A percentile compares a stretch with the other conserved stretches of the same genome.
These are phyloP conservation scores for Sinapis alba DNA, from an alignment of 441 rosid species.

Conservation along the genomic window DNA sequence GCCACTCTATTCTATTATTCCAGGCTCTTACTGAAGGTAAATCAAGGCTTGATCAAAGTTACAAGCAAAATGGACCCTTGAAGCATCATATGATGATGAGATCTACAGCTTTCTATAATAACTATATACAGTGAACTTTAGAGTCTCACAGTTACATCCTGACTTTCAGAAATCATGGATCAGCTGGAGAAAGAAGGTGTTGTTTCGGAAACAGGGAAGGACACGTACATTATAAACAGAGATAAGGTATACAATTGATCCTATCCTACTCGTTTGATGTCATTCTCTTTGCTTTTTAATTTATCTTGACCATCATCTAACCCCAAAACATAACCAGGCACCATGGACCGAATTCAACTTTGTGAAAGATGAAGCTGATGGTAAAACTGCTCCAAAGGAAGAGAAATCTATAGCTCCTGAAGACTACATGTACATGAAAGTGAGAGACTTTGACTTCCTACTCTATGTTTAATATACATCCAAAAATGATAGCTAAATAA, in stretches of 20 bases:
- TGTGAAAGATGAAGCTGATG: conserved; percentile 82
- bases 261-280: conserved; percentile 3
- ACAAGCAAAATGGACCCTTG: conserved; percentile 13
- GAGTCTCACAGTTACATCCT: conserved; percentile 24
- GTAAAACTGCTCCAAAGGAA: conserved; percentile 39
- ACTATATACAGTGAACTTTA: conserved; percentile 10
- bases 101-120: conserved; percentile 7
- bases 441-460: conserved; percentile 30
- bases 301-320: conserved; percentile 32
- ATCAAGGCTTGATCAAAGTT: conserved; percentile 19
- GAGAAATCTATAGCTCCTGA: conserved; percentile 52
- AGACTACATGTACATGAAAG: conserved; percentile 80
- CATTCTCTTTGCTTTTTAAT: conserved; percentile 5
- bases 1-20: conserved; percentile 31
- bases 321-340: conserved; percentile 54
- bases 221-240: conserved; percentile 59
- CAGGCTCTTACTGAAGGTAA: conserved; percentile 89
- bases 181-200: conserved; percentile 76
- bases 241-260: conserved; percentile 49
- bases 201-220: conserved; percentile 62
- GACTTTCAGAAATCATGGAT: conserved; percentile 77
- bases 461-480: conserved; percentile 5
- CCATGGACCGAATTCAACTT: conserved; percentile 54
- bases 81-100: conserved; percentile 19
- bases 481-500: neutral